These are phyloP conservation scores for Obelidium mucronatum DNA, from an alignment of 192 early-diverging fungal genomes.

Conservation along the genomic window DNA sequence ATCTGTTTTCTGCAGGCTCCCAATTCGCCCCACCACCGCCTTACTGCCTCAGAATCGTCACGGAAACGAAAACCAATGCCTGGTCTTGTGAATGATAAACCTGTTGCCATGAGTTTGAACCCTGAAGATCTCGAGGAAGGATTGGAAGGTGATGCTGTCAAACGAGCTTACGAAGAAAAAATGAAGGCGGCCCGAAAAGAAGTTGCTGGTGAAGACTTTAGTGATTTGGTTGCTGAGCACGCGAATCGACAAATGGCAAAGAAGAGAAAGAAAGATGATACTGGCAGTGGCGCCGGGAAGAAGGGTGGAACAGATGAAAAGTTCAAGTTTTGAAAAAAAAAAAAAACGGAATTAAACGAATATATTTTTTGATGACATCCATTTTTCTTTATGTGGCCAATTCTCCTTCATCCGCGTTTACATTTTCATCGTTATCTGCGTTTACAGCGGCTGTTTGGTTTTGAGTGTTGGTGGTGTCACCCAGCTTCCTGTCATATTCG, in stretches of 20 bases:
- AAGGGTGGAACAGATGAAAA: constrained; percentile 52
- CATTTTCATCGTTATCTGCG: too few relatives aligned
- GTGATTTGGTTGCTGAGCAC: constrained; percentile 90
- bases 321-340: constrained; percentile 55
- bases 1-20: too few relatives aligned
- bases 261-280: constrained; percentile 68
- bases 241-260: constrained; percentile 72
- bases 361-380: not conserved
- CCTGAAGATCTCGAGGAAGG: constrained; percentile 85
- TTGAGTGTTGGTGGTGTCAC: too few relatives aligned
- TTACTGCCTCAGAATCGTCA: too few relatives aligned
- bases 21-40: too few relatives aligned
- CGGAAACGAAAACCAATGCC: constrained; percentile 58
- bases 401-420: too few relatives aligned
- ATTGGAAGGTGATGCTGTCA: constrained; percentile 76
- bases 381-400: too few relatives aligned
- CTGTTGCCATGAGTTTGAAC: constrained; percentile 87
- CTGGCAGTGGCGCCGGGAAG: constrained; percentile 49
- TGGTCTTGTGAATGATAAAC: constrained; percentile 44
- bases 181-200: constrained; percentile 42
- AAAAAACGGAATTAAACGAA: not conserved
- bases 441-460: too few relatives aligned
- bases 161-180: constrained; percentile 80
- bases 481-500: too few relatives aligned
- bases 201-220: constrained; percentile 71